Conservation (phyloP, 495 filamentous ascomycete species). For the Mytilinidion resinicola region DNA sequence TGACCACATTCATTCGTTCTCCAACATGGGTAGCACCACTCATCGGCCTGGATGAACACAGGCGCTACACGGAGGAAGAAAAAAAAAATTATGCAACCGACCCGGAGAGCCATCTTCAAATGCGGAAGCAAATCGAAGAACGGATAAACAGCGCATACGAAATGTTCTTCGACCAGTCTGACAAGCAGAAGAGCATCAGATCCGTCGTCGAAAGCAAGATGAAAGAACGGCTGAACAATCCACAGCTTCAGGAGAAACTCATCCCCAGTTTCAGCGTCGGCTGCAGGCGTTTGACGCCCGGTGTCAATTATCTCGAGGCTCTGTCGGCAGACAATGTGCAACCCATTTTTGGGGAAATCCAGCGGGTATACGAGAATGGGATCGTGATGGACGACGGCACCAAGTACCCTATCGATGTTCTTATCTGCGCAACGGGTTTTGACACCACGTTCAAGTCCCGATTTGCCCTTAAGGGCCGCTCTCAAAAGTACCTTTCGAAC, state of each 20-base stretch:
- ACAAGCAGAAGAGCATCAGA: neutral
- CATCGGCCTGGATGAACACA: neutral
- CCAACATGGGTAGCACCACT: neutral
- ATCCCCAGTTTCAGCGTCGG: slow-evolving; percentile 3
- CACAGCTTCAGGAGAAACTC: neutral
- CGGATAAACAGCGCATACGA: slow-evolving; percentile 1
- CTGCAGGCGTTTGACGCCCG: slow-evolving; percentile 8
- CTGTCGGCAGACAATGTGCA: neutral
- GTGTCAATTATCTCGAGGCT: neutral
- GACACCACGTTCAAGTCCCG: neutral
- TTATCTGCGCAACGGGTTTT: neutral
- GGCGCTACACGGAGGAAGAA: neutral
- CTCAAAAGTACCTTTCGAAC: neutral
- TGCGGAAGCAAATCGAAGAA: neutral
- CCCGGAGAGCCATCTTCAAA: neutral
- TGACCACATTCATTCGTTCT: neutral
- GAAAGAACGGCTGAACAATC: neutral
- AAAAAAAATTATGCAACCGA: neutral
- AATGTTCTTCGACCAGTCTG: neutral
- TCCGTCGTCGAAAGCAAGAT: neutral
- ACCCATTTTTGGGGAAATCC: neutral
- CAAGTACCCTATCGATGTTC: neutral
- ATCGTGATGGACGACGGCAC: neutral
- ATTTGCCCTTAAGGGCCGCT: neutral
- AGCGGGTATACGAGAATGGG: neutral